These are phyloP conservation scores for Lachnellula willkommii DNA, from an alignment of 2,329 filamentous ascomycete genomes.

Conservation along the genomic window DNA sequence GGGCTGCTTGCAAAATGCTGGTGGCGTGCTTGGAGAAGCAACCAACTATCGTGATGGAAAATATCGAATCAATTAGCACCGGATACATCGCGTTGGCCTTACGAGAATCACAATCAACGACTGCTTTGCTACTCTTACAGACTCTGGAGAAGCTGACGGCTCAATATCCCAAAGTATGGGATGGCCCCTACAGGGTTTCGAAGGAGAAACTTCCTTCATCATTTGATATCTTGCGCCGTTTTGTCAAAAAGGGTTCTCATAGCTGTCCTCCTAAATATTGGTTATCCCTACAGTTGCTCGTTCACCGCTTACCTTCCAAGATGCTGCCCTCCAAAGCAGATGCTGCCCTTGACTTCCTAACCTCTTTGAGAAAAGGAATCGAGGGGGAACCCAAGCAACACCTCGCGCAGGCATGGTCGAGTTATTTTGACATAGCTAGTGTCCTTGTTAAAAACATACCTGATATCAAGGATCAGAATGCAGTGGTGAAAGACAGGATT, in stretches of 20 bases:
- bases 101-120: constrained; percentile 66
- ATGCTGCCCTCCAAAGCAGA: constrained; percentile 50
- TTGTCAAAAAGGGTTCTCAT: constrained; percentile 80
- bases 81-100: constrained; percentile 69
- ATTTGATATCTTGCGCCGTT: constrained; percentile 56
- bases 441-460: constrained; percentile 46
- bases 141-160: constrained; percentile 62
- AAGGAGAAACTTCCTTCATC: constrained; percentile 49
- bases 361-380: constrained; percentile 66
- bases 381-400: constrained; percentile 65
- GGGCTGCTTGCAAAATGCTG: constrained; percentile 47
- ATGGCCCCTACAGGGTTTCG: constrained; percentile 40
- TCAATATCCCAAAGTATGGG: constrained; percentile 68
- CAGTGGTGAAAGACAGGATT: constrained; percentile 45
- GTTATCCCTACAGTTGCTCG: constrained; percentile 58
- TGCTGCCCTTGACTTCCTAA: constrained; percentile 56
- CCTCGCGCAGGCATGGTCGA: constrained; percentile 63
- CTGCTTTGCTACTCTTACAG: constrained; percentile 64
- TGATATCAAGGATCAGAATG: constrained; percentile 39
- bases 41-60: constrained; percentile 42
- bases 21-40: constrained; percentile 43
- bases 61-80: constrained; percentile 48
- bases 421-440: constrained; percentile 62
- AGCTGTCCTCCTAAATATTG: constrained; percentile 69
- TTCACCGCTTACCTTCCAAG: constrained; percentile 50